These are phyloP conservation scores for Hirsutella rhossiliensis DNA, from an alignment of 2,329 filamentous ascomycete species.

Conservation along the genomic window DNA sequence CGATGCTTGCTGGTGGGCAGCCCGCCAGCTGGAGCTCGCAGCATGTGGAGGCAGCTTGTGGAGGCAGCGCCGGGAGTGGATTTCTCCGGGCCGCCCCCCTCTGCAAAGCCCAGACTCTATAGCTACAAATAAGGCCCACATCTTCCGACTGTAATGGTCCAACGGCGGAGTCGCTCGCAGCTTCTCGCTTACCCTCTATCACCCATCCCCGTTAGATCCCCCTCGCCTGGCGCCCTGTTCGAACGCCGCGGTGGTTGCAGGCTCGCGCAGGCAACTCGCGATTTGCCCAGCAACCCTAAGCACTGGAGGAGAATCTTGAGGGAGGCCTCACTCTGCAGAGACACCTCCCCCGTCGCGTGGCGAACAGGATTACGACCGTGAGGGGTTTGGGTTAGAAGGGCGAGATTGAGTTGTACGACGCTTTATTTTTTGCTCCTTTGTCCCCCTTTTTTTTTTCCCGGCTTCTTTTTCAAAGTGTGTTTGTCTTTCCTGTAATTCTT, in stretches of 20 bases:
- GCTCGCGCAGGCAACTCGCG: slow-evolving; percentile 58
- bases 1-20: too few relatives aligned
- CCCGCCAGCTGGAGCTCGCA: too few relatives aligned
- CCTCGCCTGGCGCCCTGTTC: slow-evolving; percentile 49
- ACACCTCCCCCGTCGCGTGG: slow-evolving; percentile 58
- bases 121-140: background rate
- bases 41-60: too few relatives aligned
- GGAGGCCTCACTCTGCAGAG: slow-evolving; percentile 65
- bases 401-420: slow-evolving; percentile 34
- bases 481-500: too few relatives aligned
- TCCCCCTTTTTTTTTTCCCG: slow-evolving; percentile 1
- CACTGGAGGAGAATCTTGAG: slow-evolving; percentile 59
- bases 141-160: slow-evolving; percentile 48
- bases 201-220: slow-evolving; percentile 45
- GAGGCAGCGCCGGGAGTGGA: too few relatives aligned
- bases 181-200: slow-evolving; percentile 28
- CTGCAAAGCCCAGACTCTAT: background rate
- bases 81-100: too few relatives aligned
- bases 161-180: slow-evolving; percentile 44
- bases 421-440: slow-evolving; percentile 13
- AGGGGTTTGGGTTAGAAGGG: slow-evolving; percentile 44
- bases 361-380: slow-evolving; percentile 55
- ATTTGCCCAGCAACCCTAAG: slow-evolving; percentile 48
- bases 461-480: too few relatives aligned
- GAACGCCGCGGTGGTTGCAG: slow-evolving; percentile 54